Conservation (phyloP, 2,329 filamentous ascomycete species). For the Juglanconis sp. region DNA sequence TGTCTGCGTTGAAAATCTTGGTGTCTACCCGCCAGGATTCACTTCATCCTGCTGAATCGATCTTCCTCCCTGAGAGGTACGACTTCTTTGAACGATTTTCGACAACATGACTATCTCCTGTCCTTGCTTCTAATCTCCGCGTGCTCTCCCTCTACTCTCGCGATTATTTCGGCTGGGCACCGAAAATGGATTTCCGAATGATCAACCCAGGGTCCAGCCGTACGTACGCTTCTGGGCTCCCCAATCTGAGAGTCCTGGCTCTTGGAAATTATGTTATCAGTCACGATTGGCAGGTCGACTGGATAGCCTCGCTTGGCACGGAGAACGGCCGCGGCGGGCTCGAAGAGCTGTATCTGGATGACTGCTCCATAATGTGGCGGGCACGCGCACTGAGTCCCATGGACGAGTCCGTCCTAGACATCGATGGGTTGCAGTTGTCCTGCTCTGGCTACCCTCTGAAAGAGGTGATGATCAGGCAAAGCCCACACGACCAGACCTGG, state of each 20-base stretch:
- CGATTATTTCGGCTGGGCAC: constrained; percentile 39
- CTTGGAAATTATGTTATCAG: constrained; percentile 40
- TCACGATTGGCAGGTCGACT: constrained; percentile 44
- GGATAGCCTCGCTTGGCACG: constrained; percentile 37
- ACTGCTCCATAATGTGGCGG: constrained; percentile 35
- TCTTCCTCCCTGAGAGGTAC: constrained; percentile 14
- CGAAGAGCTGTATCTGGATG: constrained; percentile 38
- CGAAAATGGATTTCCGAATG: constrained; percentile 32
- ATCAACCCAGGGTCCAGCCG: constrained; percentile 5
- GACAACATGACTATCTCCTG: constrained; percentile 21
- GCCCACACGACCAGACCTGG: not conserved
- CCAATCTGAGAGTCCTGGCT: constrained; percentile 35
- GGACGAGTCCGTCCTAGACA: not conserved
- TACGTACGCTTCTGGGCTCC: constrained; percentile 26
- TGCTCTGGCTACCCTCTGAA: not conserved
- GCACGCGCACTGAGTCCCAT: not conserved
- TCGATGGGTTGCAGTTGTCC: not conserved
- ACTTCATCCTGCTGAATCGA: not conserved
- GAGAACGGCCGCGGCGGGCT: constrained; percentile 30
- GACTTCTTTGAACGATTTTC: constrained; percentile 22
- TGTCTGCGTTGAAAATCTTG: not conserved
- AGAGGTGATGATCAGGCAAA: not conserved
- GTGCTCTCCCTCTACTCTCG: constrained; percentile 37
- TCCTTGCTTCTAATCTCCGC: constrained; percentile 22
- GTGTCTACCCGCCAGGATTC: not conserved